Percentiles rank a stretch among this genome's conserved stretches.
These are phyloP conservation scores for Hericium rajendrae DNA, from an alignment of 768 basidiomycete genomes.

Conservation along the genomic window DNA sequence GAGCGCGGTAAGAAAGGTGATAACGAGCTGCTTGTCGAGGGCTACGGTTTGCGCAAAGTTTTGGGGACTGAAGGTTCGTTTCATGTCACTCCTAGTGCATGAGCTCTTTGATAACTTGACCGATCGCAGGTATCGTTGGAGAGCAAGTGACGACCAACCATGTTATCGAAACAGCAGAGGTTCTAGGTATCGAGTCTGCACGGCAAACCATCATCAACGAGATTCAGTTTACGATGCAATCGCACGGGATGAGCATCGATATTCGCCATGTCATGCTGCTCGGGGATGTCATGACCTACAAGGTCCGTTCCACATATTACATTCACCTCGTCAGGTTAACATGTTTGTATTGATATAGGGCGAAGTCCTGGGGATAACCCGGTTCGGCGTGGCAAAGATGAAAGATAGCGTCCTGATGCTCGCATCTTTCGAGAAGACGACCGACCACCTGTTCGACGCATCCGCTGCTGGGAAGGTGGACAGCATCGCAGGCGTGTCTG, in stretches of 20 bases:
- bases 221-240: constrained; percentile 94
- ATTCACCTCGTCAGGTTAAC: too few relatives aligned
- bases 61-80: constrained; percentile 88
- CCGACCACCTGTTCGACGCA: constrained; percentile 97
- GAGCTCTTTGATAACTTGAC: background rate
- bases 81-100: background rate
- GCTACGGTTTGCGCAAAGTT: constrained; percentile 91
- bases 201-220: constrained; percentile 91
- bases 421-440: constrained; percentile 98
- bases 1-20: constrained; percentile 72
- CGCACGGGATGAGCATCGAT: constrained; percentile 97
- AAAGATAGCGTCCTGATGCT: constrained; percentile 99
- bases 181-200: constrained; percentile 95
- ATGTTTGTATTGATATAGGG: constrained; percentile 42
- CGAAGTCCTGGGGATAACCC: constrained; percentile 95
- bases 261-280: constrained; percentile 97
- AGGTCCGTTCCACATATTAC: too few relatives aligned
- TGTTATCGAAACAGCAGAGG: constrained; percentile 89
- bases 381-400: constrained; percentile 99
- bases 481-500: constrained; percentile 91
- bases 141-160: constrained; percentile 92
- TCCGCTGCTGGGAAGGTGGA: constrained; percentile 95
- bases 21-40: constrained; percentile 92
- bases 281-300: constrained; percentile 98
- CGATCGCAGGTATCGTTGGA: constrained; percentile 74